phyloP scores from a whole-genome alignment of 352 stramenopile genomes.

The Phytopythium montanum region DNA sequence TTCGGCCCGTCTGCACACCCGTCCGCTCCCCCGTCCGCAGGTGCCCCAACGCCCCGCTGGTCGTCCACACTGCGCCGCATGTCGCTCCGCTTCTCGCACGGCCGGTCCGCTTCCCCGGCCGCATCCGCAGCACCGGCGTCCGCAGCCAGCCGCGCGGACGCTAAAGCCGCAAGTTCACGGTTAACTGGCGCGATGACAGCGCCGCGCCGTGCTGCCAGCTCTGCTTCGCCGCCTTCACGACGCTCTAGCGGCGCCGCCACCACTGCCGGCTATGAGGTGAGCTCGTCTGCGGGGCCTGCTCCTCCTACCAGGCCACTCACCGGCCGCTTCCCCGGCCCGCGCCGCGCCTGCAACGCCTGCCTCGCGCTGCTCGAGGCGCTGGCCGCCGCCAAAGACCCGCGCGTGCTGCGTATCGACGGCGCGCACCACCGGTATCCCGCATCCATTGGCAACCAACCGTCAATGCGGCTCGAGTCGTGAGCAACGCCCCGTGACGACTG shows the following conservation, averaged over 20 bases:
- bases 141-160: conserved; percentile 7
- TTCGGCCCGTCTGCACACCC: conserved; percentile 11
- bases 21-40: too few species aligned
- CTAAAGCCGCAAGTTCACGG: conserved; percentile 62
- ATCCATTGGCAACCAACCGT: too few species aligned
- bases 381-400: conserved; percentile 37
- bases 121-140: background rate
- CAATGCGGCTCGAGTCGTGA: too few species aligned
- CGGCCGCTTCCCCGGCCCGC: conserved; percentile 42
- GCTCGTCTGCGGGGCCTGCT: conserved; percentile 73
- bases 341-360: conserved; percentile 59
- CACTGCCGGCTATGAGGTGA: conserved; percentile 80
- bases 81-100: conserved; percentile 19
- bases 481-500: too few species aligned
- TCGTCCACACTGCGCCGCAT: conserved; percentile 28
- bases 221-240: conserved; percentile 71
- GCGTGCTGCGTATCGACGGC: conserved; percentile 30
- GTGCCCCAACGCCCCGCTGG: conserved; percentile 12
- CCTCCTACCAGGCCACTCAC: conserved; percentile 54
- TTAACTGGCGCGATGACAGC: conserved; percentile 59
- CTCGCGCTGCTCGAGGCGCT: conserved; percentile 57
- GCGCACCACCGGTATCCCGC: too few species aligned
- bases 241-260: conserved; percentile 65
- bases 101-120: background rate
- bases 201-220: conserved; percentile 60